Percentiles rank a stretch among this genome's conserved stretches.
Conservation (phyloP, 2,329 filamentous ascomycete species). For the Paradendryphiella salina region DNA sequence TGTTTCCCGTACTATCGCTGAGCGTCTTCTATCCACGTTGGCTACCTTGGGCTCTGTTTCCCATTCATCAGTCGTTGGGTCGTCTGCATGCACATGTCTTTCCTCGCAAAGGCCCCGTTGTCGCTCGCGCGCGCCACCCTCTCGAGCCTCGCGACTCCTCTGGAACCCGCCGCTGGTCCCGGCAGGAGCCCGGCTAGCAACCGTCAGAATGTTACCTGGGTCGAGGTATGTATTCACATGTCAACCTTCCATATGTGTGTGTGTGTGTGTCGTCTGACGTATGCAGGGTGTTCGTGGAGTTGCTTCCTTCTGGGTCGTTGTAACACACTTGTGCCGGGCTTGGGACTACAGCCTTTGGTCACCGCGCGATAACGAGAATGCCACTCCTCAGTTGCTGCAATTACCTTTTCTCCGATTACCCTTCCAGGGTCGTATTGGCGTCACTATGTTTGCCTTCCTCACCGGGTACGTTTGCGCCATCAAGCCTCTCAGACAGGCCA, state of each 20-base stretch:
- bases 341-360: slow-evolving; percentile 58
- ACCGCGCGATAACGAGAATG: slow-evolving; percentile 50
- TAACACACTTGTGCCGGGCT: slow-evolving; percentile 57
- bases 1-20: slow-evolving; percentile 6
- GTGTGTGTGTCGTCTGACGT: slow-evolving; percentile 7
- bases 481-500: slow-evolving; percentile 57
- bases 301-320: slow-evolving; percentile 58
- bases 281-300: slow-evolving; percentile 56
- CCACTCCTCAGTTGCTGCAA: slow-evolving; percentile 53
- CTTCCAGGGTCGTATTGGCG: slow-evolving; percentile 58
- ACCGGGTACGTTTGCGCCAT: slow-evolving; percentile 61
- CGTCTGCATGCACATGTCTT: slow-evolving; percentile 33
- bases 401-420: slow-evolving; percentile 59
- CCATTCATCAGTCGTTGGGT: slow-evolving; percentile 13
- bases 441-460: slow-evolving; percentile 60
- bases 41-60: slow-evolving; percentile 9
- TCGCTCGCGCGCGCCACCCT: slow-evolving; percentile 34
- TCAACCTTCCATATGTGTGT: background rate
- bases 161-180: slow-evolving; percentile 14
- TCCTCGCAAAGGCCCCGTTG: slow-evolving; percentile 30
- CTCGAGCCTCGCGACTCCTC: slow-evolving; percentile 19
- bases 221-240: slow-evolving; percentile 40
- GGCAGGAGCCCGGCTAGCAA: slow-evolving; percentile 36
- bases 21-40: slow-evolving; percentile 6
- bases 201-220: slow-evolving; percentile 48